These are phyloP conservation scores for Orbilia oligospora DNA, from an alignment of 2,329 filamentous ascomycete genomes.

Conservation along the genomic window DNA sequence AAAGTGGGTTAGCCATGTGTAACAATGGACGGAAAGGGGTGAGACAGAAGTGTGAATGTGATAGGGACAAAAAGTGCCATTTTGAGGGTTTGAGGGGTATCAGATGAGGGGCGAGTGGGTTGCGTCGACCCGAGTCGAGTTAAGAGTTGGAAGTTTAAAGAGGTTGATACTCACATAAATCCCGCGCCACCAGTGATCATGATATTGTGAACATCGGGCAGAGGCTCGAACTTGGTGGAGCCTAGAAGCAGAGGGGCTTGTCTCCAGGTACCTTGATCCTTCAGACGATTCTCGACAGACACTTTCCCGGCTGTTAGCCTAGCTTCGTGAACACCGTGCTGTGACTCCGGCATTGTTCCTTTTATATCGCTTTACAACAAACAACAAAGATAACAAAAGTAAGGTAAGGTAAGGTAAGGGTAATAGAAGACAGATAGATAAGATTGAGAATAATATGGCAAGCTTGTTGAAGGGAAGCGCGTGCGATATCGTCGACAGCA, in stretches of 20 bases:
- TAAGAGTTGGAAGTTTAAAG: too few species aligned
- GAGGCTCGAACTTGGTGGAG: slow-evolving; percentile 78
- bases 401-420: neutral
- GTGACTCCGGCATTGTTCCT: slow-evolving; percentile 15
- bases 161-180: slow-evolving; percentile 77
- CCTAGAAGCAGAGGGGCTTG: slow-evolving; percentile 79
- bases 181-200: slow-evolving; percentile 87
- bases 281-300: slow-evolving; percentile 66
- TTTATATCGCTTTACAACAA: neutral
- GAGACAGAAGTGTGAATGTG: neutral
- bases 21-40: neutral
- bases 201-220: slow-evolving; percentile 81
- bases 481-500: neutral
- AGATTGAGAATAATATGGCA: neutral
- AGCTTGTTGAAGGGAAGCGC: neutral
- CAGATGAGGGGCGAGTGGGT: slow-evolving; percentile 4
- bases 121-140: too few species aligned
- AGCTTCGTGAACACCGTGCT: slow-evolving; percentile 19
- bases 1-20: slow-evolving; percentile 55
- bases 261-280: slow-evolving; percentile 78
- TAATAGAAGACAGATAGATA: slow-evolving; percentile 10
- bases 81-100: slow-evolving; percentile 13
- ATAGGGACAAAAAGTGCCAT: neutral
- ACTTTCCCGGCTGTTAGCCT: slow-evolving; percentile 54
- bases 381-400: neutral